Base-by-base conservation (phyloP, 768 basidiomycete species). In the Rhodotorula graminis region DNA sequence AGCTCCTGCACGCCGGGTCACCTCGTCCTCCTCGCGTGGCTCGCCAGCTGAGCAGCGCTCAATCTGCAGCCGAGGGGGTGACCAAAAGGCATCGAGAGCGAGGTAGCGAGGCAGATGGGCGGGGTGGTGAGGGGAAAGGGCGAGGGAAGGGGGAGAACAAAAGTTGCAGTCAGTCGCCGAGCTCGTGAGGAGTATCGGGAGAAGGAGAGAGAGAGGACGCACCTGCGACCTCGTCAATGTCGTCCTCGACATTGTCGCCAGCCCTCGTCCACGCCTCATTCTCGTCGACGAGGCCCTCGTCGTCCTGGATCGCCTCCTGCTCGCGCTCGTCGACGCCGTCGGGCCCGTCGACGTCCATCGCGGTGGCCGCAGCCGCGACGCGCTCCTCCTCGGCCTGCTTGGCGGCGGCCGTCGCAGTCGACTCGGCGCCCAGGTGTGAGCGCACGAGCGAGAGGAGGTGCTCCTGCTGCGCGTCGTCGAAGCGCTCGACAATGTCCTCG, bases 401-500 rank as follows among this genome's bases (percentile, higher is more conserved):
- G n/a, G 69, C 64, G 52, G 56, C 72, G 42, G 70, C 42, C 53
- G 70, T 67, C 64, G 64, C 53, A 44, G 65, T 18, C 64, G 47
- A 72, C 11, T 61, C 61, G 55, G 71, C 69, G 14, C 53, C 50
- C 12, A 70, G 62, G 59, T 73, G 64, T 23, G 69, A 59, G 31
- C 73, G 70, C 58, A 78, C 71, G 33, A 75, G 49, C 10, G 46
- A 40, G 69, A 77, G 33, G 55, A 75, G 60, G 46, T 61, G 52
- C 52, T 75, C 61, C 71, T 88, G 86, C 6, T 88, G 86, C 81
- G 89, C 88, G 46, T 84, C 83, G 53, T 88, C 85, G 10, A 93
- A 85, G 57, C 93, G 86, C 74, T 90, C 89, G 80, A 93, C 91
- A 5, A 92, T 82, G 80, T 97, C 93, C 81, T 97, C 94, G 16